Percentiles rank a stretch among this genome's conserved stretches.
Conservation (phyloP, 306 rosid species). For the Malus sieversii region DNA sequence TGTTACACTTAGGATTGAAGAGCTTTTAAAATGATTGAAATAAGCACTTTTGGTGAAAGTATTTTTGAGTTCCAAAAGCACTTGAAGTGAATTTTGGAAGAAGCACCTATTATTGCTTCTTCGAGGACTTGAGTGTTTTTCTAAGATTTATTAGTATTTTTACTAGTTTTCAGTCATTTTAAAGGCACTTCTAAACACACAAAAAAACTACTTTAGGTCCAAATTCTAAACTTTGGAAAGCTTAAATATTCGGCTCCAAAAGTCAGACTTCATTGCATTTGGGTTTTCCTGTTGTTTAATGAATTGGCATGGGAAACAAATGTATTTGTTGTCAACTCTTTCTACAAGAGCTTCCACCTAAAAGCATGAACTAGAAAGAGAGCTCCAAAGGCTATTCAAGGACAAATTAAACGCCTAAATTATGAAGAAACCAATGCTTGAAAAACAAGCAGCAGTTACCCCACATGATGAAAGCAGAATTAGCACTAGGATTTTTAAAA, state of each 20-base stretch:
- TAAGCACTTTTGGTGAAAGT: too few species aligned
- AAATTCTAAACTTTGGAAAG: neutral
- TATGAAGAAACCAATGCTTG: neutral
- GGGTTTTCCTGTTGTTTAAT: too few species aligned
- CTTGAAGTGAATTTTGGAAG: too few species aligned
- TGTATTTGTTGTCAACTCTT: too few species aligned
- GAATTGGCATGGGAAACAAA: neutral
- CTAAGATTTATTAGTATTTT: too few species aligned
- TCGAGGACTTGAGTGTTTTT: too few species aligned
- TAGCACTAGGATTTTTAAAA: neutral
- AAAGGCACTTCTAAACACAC: fast-evolving
- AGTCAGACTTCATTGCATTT: neutral
- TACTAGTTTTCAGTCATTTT: too few species aligned
- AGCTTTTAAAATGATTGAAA: too few species aligned
- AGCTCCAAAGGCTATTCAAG: neutral
- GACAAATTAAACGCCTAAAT: neutral
- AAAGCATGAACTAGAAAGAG: neutral
- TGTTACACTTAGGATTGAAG: too few species aligned
- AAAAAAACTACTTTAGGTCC: neutral
- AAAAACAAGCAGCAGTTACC: neutral
- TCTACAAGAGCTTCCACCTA: neutral
- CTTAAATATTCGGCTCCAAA: neutral
- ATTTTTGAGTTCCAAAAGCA: too few species aligned
- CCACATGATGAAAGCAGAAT: neutral
- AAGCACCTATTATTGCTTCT: too few species aligned